Evolutionary conservation across 805 yeast genomes (phyloP).

Genomic region (Debaryomyces prosopidis): DNA sequence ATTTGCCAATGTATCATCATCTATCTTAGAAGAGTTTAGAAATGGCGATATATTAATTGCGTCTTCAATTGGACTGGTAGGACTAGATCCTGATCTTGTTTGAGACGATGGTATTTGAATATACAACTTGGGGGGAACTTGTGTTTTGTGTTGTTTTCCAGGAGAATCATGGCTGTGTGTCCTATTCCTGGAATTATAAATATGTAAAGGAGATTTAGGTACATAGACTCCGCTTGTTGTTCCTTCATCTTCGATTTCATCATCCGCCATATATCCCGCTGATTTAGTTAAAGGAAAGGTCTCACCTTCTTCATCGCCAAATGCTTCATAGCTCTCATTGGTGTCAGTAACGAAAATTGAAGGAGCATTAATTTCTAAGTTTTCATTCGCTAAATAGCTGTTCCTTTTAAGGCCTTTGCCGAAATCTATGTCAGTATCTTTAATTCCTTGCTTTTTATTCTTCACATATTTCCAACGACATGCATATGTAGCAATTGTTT

Average conservation of each 20-base stretch:
- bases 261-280: constrained; percentile 3
- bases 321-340: constrained; percentile 6
- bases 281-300: constrained; percentile 3
- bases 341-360: constrained; percentile 11
- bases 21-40: constrained; percentile 5
- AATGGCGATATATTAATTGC: constrained; percentile 15
- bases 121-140: constrained; percentile 19
- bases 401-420: constrained; percentile 21
- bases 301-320: constrained; percentile 7
- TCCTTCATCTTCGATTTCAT: constrained; percentile 11
- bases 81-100: constrained; percentile 1
- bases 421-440: constrained; percentile 24
- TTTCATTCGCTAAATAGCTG: constrained; percentile 26
- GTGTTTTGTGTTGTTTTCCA: neutral
- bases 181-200: constrained; percentile 17
- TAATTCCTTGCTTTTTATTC: constrained; percentile 26
- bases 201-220: constrained; percentile 30
- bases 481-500: constrained; percentile 48
- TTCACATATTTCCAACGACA: constrained; percentile 47
- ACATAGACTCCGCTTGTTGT: constrained; percentile 25
- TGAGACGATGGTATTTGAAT: constrained; percentile 15
- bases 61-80: constrained; percentile 6
- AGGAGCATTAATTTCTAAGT: constrained; percentile 14
- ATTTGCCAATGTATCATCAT: constrained; percentile 1
- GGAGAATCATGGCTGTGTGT: neutral